Base-by-base conservation (phyloP, 2,329 filamentous ascomycete species). In the Mariannaea elegans region DNA sequence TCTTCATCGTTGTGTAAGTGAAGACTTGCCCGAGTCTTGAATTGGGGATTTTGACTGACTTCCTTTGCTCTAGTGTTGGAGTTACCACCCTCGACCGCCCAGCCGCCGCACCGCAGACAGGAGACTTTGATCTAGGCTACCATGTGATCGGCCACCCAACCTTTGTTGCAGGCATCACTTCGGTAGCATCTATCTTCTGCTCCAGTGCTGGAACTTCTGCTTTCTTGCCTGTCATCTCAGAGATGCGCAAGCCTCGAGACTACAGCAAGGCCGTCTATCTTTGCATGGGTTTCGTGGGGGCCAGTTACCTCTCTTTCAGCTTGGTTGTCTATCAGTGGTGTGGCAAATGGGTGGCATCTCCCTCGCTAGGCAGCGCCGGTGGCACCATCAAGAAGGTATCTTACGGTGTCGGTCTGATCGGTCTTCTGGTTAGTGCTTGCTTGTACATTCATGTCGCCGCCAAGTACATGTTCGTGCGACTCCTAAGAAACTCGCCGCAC, bases 141-240 rank as follows among this genome's bases (percentile, higher is more conserved):
- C 76, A 80, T 48, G 80, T 80, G 12, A 82, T 89, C 58, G 82
- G 79, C 7, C 74, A 83, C 64, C 85, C 87, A 0, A 81, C 77
- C 18, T 90, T 90, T 68, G 81, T 82, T 0, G 81, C 80, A 1
- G 87, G 84, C 7, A 87, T 89, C 65, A 83, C 82, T 0, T 84
- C 86, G 36, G 79, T 82, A 0, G 79, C 80, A 2, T 87, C 84
- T 2, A 88, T 90, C 62, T 87, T 89, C 73, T 82, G 84, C 56
- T 85, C 84, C 2, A 82, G 80, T 7, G 83, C 86, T 0, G 85
- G 83, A 16, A 88, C 86, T 0, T 84, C 82, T 0, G 84, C 85
- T 2, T 90, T 89, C 67, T 74, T 90, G 2, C 85, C 86, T 4
- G 84, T 90, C 58, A 89, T 90, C 52, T 84, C 83, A 0, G 88